Conservation (phyloP, 805 yeast genomes). For the Ogataea angusta region DNA sequence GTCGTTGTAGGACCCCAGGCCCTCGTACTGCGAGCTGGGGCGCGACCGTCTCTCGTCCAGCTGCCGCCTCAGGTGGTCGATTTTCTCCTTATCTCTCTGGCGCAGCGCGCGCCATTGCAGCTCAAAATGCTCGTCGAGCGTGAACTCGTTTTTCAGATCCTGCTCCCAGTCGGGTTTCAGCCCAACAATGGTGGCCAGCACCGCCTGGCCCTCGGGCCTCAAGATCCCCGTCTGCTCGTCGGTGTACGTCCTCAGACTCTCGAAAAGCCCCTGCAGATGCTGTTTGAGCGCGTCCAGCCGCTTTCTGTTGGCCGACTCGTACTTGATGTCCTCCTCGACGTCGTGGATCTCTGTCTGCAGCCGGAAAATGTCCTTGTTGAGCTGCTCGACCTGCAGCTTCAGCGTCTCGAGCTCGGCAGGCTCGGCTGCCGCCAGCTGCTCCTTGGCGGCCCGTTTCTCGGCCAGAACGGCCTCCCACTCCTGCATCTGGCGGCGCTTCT, state of each 20-base stretch:
- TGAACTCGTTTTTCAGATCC: constrained; percentile 28
- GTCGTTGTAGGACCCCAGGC: constrained; percentile 16
- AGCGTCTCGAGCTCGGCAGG: constrained; percentile 20
- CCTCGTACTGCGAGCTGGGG: constrained; percentile 18
- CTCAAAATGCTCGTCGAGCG: constrained; percentile 34
- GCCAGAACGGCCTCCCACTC: constrained; percentile 33
- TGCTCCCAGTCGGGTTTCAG: constrained; percentile 33
- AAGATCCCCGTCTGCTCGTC: constrained; percentile 31
- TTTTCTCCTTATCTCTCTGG: constrained; percentile 34
- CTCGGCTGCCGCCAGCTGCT: constrained; percentile 14
- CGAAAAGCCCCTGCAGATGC: constrained; percentile 24
- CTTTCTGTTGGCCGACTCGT: constrained; percentile 26
- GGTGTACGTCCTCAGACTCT: constrained; percentile 20
- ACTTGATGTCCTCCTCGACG: constrained; percentile 33
- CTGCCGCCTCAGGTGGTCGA: constrained; percentile 26
- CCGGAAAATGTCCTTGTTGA: constrained; percentile 28
- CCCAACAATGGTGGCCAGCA: constrained; percentile 22
- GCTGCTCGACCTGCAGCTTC: constrained; percentile 23
- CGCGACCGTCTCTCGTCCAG: constrained; percentile 18
- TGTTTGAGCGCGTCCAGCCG: constrained; percentile 24
- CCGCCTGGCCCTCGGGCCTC: constrained; percentile 25
- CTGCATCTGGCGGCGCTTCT: constrained; percentile 34
- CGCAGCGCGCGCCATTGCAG: constrained; percentile 40
- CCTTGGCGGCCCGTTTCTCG: constrained; percentile 21
- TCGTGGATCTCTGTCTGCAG: constrained; percentile 28